Base-by-base conservation (phyloP, 495 filamentous ascomycete genomes). In the Aeminium ludgeri region DNA sequence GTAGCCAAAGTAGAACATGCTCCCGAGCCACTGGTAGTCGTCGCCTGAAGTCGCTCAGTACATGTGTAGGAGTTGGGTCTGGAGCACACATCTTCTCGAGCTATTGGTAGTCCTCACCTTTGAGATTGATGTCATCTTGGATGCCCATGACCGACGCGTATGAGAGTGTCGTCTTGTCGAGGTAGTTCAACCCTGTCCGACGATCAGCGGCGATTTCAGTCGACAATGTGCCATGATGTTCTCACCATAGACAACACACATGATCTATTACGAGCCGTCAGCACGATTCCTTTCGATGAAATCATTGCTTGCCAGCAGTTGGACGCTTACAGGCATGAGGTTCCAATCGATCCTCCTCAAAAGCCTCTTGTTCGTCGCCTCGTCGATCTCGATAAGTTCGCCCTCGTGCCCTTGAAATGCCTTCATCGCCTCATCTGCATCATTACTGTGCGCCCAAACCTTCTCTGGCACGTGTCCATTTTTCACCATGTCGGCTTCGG, bases 401-500 rank as follows among this genome's bases (percentile, higher is more conserved):
- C 69, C 69, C 1, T 59, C 53, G 13, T 65, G 55, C 10, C 59
- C 59, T 4, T 60, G 60, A 44, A 76, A 65, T 10, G 67, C 72
- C 34, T 73, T 72, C 57, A 76, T 55, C 7, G 73, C 73, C 40
- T 72, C 71, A 46, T 77, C 73, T 17, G 67, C 72, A 63, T 74
- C 68, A 34, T 73, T 64, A 0, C 66, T 57, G 52, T 73, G 70
- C 43, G 68, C 64, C 36, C 67, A 50, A 8, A 73, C 49, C 1
- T 46, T 40, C 27, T 49, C 52, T 3, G 47, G 38, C 1, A 56
- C 60, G 1, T 57, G 58, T 27, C 63, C 59, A 11, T 30, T 36
- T 10, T 43, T 41, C n/a, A 53, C 43, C 13, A 46, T 49, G 12
- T 53, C 41, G 13, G 42, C 44, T 5, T 44, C 30, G 5, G 42